A percentile compares a stretch with the other conserved stretches of the same genome.
phyloP scores from a whole-genome alignment of 331 rosid species.

The Acacia concinna region DNA sequence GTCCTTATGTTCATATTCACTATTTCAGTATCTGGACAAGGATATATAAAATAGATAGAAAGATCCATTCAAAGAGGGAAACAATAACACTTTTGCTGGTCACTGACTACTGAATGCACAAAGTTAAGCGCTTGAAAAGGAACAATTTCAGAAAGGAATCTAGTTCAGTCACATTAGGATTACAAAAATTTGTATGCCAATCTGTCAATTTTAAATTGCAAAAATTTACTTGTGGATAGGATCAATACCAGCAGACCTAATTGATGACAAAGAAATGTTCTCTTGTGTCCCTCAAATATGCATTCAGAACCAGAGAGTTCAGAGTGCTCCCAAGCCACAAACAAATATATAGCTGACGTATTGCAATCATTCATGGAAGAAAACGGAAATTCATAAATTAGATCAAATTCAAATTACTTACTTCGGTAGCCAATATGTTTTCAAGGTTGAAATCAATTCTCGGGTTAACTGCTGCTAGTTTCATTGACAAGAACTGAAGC shows the following conservation, averaged over 20 bases:
- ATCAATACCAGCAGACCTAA: slow-evolving; percentile 11
- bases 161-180: background rate
- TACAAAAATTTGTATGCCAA: background rate
- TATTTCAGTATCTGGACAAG: slow-evolving; percentile 25
- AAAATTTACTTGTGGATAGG: background rate
- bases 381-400: background rate
- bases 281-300: background rate
- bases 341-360: background rate
- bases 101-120: background rate
- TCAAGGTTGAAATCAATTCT: slow-evolving; percentile 82
- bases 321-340: background rate
- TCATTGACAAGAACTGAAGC: slow-evolving; percentile 93
- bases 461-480: slow-evolving; percentile 88
- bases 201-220: background rate
- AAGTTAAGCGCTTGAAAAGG: background rate
- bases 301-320: background rate
- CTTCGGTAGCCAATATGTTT: slow-evolving; percentile 70
- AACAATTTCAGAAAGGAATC: background rate
- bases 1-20: slow-evolving; percentile 23
- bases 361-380: background rate
- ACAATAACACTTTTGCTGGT: background rate
- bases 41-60: slow-evolving; percentile 1
- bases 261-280: background rate
- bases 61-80: slow-evolving; percentile 11
- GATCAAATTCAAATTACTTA: slow-evolving; percentile 45